phyloP scores from a whole-genome alignment of 2,329 filamentous ascomycete genomes.

The Lachnellula cervina region DNA sequence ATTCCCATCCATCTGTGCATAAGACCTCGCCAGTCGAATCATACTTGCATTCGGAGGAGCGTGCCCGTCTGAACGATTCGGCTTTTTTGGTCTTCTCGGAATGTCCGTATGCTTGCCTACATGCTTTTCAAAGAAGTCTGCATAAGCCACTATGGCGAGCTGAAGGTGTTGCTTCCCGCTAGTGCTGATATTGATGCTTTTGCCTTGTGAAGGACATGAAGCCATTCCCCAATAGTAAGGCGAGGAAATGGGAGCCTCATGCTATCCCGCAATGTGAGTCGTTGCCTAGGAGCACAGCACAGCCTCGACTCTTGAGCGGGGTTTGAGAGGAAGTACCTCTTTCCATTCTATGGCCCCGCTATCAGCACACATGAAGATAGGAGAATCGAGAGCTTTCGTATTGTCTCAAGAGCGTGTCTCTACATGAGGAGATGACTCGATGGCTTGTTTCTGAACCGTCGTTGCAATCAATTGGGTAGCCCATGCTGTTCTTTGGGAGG shows the following conservation, averaged over 20 bases:
- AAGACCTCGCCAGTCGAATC: too few species aligned
- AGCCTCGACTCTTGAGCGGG: background rate
- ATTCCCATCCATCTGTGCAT: too few species aligned
- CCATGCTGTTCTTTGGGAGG: too few species aligned
- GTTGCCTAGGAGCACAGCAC: background rate
- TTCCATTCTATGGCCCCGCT: background rate
- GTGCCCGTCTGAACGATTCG: too few species aligned
- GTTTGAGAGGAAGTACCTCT: background rate
- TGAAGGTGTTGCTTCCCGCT: background rate
- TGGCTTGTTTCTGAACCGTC: background rate
- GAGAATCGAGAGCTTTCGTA: background rate
- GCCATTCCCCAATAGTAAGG: background rate
- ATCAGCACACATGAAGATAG: background rate
- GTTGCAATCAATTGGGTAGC: background rate
- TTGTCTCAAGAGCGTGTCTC: background rate
- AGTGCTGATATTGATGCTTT: background rate
- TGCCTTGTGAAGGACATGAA: background rate
- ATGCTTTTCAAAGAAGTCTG: background rate
- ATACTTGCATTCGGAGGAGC: too few species aligned
- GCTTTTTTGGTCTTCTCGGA: too few species aligned
- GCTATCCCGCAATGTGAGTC: background rate
- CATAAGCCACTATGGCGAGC: background rate
- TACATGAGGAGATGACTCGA: background rate
- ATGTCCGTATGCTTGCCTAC: background rate
- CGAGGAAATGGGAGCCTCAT: background rate